Base-by-base conservation (phyloP, 371 early-diverging fungal species). In the Umbelopsis sp. region DNA sequence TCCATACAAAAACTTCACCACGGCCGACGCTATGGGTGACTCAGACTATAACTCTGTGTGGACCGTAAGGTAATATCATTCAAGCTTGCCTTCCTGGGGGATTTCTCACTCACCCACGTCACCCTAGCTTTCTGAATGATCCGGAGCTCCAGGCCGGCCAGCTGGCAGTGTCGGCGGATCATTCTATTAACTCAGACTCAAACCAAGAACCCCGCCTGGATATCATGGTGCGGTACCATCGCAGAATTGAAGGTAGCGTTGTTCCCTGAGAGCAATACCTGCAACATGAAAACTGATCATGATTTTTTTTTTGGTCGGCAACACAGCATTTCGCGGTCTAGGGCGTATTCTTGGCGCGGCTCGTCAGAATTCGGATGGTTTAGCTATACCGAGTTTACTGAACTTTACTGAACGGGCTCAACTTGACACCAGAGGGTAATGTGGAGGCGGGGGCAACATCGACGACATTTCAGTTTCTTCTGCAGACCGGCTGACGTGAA, bases 281-380 rank as follows among this genome's bases (percentile, higher is more conserved):
- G 1, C 0, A 4, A 29, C 29, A 29, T 29, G 29, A 29, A 29
- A 29, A 32, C 48, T 51, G 16, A 44, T 14, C 24, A 53, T 52
- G 24, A 8, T 45, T 37, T 48, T n/a, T n/a, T 48, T 53, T 65
- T 50, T 25, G 52, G 57, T 18, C 41, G 44, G 25, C 57, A 52
- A 35, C 66, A 91, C 66, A 91, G 94, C 94, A 12, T 93, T 93
- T 72, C 80, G 94, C 38, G 93, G 89, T 6, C 74, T 94, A 24
- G 94, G 94, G 9, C 85, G 87, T 65, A 76, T 93, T 41, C 70
- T 93, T 22, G 89, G 91, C 14, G 85, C 88, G 22, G 86, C 85
- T 57, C 77, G 69, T 70, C 77, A 53, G 70, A 80, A 51, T 75
- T 78, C 35, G 74, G 79, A 70, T 78, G 73, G 20, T 70, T 75